Evolutionary conservation across 352 stramenopile species (phyloP).

Genomic region (Phytopythium chamaehyphon): DNA sequence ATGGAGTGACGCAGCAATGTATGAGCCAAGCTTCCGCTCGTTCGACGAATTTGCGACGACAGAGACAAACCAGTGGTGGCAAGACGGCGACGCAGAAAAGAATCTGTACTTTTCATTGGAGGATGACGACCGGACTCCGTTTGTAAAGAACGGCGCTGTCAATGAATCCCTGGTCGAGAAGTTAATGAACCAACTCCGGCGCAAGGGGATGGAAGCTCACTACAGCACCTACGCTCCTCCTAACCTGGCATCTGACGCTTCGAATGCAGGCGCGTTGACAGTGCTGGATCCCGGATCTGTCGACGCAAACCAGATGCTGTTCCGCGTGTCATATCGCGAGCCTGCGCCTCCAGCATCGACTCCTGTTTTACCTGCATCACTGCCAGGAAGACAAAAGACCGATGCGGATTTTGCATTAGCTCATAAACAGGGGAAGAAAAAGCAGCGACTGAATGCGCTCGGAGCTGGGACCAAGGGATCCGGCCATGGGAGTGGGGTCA

Average conservation of each 20-base stretch:
- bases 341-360: constrained; percentile 34
- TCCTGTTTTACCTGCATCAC: constrained; percentile 16
- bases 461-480: constrained; percentile 8
- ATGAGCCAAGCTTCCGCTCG: constrained; percentile 24
- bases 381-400: constrained; percentile 14
- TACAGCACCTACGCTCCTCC: constrained; percentile 57
- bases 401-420: constrained; percentile 12
- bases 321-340: constrained; percentile 66
- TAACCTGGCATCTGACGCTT: constrained; percentile 11
- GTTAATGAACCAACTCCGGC: constrained; percentile 43
- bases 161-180: constrained; percentile 31
- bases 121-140: constrained; percentile 5
- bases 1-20: constrained; percentile 12
- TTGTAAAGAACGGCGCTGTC: constrained; percentile 7
- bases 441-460: constrained; percentile 33
- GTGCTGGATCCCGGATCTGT: constrained; percentile 21
- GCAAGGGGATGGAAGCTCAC: constrained; percentile 48
- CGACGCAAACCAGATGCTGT: constrained; percentile 38
- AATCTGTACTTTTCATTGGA: constrained; percentile 33
- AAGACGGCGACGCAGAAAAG: constrained; percentile 35
- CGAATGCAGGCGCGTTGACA: constrained; percentile 5
- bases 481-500: constrained; percentile 27
- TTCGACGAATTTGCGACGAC: constrained; percentile 39
- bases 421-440: constrained; percentile 57
- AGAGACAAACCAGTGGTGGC: constrained; percentile 32